These are phyloP conservation scores for Claviceps quebecensis DNA, from an alignment of 2,329 filamentous ascomycete species.

Conservation along the genomic window DNA sequence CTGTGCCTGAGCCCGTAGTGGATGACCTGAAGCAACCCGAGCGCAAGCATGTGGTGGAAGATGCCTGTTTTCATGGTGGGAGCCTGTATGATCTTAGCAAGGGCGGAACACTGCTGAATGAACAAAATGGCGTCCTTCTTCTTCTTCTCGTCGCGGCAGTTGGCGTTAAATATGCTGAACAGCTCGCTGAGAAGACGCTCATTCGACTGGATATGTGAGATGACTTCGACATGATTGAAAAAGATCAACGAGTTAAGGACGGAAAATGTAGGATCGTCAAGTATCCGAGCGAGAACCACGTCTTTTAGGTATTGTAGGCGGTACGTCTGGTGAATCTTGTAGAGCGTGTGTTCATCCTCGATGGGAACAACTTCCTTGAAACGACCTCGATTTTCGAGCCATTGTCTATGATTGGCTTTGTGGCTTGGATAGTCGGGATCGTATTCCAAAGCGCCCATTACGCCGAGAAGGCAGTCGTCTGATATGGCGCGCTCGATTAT, in stretches of 20 bases:
- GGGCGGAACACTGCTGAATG: conserved; percentile 88
- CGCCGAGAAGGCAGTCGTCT: conserved; percentile 76
- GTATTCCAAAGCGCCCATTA: conserved; percentile 92
- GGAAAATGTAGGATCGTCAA: conserved; percentile 95
- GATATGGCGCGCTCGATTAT: conserved; percentile 92
- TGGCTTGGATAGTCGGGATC: conserved; percentile 95
- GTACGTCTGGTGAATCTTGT: conserved; percentile 94
- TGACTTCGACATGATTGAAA: conserved; percentile 97
- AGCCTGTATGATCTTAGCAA: conserved; percentile 87
- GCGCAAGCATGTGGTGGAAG: conserved; percentile 78
- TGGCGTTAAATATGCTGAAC: conserved; percentile 67
- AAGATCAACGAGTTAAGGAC: conserved; percentile 97
- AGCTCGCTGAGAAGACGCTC: conserved; percentile 65
- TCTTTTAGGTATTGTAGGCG: conserved; percentile 94
- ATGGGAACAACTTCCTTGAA: conserved; percentile 96
- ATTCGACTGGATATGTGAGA: conserved; percentile 84
- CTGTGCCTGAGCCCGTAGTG: conserved; percentile 78
- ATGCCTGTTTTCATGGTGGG: conserved; percentile 57
- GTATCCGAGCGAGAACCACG: conserved; percentile 88
- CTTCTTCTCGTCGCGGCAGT: conserved; percentile 49
- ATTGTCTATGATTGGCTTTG: conserved; percentile 93
- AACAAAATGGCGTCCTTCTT: conserved; percentile 94
- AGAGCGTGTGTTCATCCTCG: conserved; percentile 63
- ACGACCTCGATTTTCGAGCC: conserved; percentile 72
- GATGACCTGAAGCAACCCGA: conserved; percentile 80